Conservation (phyloP, 2,329 filamentous ascomycete species). For the Exophiala lecanii-corni region DNA sequence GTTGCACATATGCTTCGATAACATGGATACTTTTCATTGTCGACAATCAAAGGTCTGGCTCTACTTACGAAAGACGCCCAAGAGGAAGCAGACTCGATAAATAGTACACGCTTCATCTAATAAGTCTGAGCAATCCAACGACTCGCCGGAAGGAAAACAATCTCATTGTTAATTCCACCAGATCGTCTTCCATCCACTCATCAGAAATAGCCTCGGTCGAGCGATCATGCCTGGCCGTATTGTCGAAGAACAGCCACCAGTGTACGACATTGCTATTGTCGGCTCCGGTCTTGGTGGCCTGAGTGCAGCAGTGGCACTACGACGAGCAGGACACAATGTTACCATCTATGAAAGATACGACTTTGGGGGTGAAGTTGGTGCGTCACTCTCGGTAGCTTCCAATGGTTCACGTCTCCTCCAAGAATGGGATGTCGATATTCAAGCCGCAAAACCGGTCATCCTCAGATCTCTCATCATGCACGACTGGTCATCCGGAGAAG, state of each 20-base stretch:
- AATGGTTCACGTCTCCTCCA: slow-evolving; percentile 30
- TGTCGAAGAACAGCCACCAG: neutral
- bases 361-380: slow-evolving; percentile 31
- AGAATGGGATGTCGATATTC: slow-evolving; percentile 28
- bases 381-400: slow-evolving; percentile 30
- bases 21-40: too few relatives aligned
- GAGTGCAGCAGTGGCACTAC: slow-evolving; percentile 30
- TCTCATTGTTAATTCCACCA: too few relatives aligned
- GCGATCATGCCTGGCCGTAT: slow-evolving; percentile 3
- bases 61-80: too few relatives aligned
- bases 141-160: too few relatives aligned
- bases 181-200: too few relatives aligned
- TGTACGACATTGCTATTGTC: slow-evolving; percentile 20
- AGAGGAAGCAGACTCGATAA: too few relatives aligned
- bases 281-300: slow-evolving; percentile 33
- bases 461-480: slow-evolving; percentile 32
- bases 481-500: slow-evolving; percentile 29
- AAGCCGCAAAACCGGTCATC: slow-evolving; percentile 25
- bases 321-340: slow-evolving; percentile 32
- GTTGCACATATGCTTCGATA: too few relatives aligned
- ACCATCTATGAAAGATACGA: slow-evolving; percentile 31
- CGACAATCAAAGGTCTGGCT: too few relatives aligned
- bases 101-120: too few relatives aligned
- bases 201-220: too few relatives aligned
- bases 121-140: too few relatives aligned